Evolutionary conservation across 805 yeast species (phyloP).

Genomic region (Nematodospora valgi): DNA sequence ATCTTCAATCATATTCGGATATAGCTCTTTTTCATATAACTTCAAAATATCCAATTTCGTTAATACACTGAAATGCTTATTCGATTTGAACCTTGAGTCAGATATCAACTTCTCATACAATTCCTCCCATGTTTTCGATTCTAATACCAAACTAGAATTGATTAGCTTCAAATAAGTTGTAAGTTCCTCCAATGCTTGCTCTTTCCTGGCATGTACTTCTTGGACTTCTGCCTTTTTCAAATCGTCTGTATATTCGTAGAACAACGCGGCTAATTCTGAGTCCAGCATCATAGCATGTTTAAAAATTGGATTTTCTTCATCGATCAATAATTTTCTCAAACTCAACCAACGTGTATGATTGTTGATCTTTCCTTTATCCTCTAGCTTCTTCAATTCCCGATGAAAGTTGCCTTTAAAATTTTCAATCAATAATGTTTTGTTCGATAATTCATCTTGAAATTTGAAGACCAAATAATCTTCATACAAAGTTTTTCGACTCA

Average conservation of each 20-base stretch:
- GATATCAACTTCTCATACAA: conserved; percentile 31
- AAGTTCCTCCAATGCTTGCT: conserved; percentile 52
- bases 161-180: conserved; percentile 45
- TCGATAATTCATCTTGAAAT: conserved; percentile 47
- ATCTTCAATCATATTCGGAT: conserved; percentile 21
- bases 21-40: conserved; percentile 42
- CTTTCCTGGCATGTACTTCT: conserved; percentile 24
- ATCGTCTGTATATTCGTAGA: conserved; percentile 44
- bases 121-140: conserved; percentile 35
- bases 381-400: conserved; percentile 40
- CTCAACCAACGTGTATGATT: conserved; percentile 66
- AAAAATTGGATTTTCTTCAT: conserved; percentile 65
- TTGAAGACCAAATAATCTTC: conserved; percentile 54
- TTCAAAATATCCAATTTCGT: conserved; percentile 58
- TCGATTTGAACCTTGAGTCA: conserved; percentile 56
- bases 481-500: conserved; percentile 56
- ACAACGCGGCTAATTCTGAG: conserved; percentile 51
- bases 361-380: conserved; percentile 34
- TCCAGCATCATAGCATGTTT: conserved; percentile 59
- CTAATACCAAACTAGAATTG: conserved; percentile 24
- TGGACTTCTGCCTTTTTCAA: conserved; percentile 31
- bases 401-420: conserved; percentile 55
- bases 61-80: conserved; percentile 50
- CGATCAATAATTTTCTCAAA: conserved; percentile 43
- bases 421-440: conserved; percentile 51